Base-by-base conservation (phyloP, 2,329 filamentous ascomycete genomes). In the Metarhizium sp. region DNA sequence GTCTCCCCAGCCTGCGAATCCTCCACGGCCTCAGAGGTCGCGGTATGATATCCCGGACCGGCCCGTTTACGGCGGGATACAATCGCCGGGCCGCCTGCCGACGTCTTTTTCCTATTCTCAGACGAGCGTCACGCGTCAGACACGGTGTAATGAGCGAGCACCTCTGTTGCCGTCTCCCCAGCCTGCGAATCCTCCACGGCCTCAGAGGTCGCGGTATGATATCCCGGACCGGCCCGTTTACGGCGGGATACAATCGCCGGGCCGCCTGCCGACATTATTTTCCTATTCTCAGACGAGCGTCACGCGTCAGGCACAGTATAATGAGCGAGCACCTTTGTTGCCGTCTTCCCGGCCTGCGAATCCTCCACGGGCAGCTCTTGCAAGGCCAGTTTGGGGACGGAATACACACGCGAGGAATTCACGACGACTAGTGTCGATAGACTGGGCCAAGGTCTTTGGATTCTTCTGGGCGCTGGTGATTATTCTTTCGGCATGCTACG, bases 351-450 rank as follows among this genome's bases (percentile, higher is more conserved):
- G 2, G 43, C 7, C 16, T 7, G 16, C 43, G 6, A 46, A 46
- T 46, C 7, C 16, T 16, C 43, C 43, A 20, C 43, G 4, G 43
- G n/a, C 16, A 25, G 43, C 10, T 7, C 16, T 14, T 3, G 1
- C 43, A 2, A 16, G 16, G 43, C 16, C 2, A 8, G 1, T 7
- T 1, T 25, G 43, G 43, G 16, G 2, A n/a, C 10, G 16, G 16
- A 2, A 1, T 14, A 16, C 16, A 0, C 34, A 13, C 13, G 34
- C 8, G 1, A 1, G 40, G 40, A 1, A 16, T 0, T 16, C 40
- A 32, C 7, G 11, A 18, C 3, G 18, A 7, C n/a, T 16, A n/a
- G n/a, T n/a, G 46, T 25, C 18, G 20, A 16, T 43, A 14, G 16
- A 43, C 40, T 43, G 40, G 40, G 1, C 1, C 11, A 43, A 43